Percentiles rank a stretch among this genome's conserved stretches.
phyloP scores from a whole-genome alignment of 768 basidiomycete genomes.

The Suillus luteus region DNA sequence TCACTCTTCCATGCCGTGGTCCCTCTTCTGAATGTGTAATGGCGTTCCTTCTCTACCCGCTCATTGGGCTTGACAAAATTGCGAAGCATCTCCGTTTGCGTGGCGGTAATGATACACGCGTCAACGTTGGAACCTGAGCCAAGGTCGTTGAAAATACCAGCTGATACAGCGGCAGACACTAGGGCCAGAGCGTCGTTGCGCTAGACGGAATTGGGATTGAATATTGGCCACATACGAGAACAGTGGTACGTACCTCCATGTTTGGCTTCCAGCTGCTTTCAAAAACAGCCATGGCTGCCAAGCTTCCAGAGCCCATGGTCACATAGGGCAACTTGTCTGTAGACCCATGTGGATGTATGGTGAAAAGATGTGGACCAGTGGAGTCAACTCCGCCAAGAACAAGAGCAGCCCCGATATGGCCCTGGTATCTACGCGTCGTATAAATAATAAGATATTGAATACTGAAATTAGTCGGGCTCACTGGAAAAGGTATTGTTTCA shows the following conservation, averaged over 20 bases:
- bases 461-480: conserved; percentile 35
- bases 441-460: not conserved
- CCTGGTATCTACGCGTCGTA: conserved; percentile 69
- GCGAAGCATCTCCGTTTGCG: conserved; percentile 87
- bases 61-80: conserved; percentile 93
- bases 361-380: conserved; percentile 94
- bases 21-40: conserved; percentile 72
- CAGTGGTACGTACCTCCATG: conserved; percentile 62
- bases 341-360: conserved; percentile 93
- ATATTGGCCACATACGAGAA: not conserved
- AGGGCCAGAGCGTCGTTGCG: conserved; percentile 79
- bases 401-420: conserved; percentile 91
- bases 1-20: conserved; percentile 91
- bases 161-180: conserved; percentile 84
- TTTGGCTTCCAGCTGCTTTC: conserved; percentile 82
- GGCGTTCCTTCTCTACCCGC: conserved; percentile 74
- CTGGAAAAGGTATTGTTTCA: conserved; percentile 94
- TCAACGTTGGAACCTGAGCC: conserved; percentile 99
- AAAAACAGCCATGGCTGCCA: conserved; percentile 99
- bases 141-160: conserved; percentile 99
- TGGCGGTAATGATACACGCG: conserved; percentile 90
- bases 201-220: conserved; percentile 39
- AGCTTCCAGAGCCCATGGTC: conserved; percentile 95
- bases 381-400: conserved; percentile 96
- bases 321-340: conserved; percentile 99